Conservation (phyloP, 2,329 filamentous ascomycete species). For the Diplodia mutila region DNA sequence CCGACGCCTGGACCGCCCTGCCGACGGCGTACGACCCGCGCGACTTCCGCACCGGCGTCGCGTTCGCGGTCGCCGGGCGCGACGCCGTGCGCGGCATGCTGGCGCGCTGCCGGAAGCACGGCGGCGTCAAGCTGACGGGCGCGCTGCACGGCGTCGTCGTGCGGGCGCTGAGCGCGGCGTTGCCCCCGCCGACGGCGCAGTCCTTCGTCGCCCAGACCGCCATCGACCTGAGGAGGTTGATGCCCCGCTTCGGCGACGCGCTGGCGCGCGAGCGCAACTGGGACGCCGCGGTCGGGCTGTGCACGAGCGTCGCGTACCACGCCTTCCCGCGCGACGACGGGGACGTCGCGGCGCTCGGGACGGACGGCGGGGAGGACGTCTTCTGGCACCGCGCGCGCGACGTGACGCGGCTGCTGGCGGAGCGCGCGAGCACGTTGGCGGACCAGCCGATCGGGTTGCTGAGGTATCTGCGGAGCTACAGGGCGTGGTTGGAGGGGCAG, state of each 20-base stretch:
- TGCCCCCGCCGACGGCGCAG: conserved; percentile 28
- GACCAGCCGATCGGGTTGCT: conserved; percentile 52
- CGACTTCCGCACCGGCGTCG: conserved; percentile 37
- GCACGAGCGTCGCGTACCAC: conserved; percentile 38
- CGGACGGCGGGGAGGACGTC: conserved; percentile 23
- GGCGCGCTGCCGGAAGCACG: conserved; percentile 34
- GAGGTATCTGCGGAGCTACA: conserved; percentile 46
- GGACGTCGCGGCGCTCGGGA: neutral
- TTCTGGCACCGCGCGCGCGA: conserved; percentile 42
- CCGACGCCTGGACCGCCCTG: conserved; percentile 42
- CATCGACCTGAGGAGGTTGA: conserved; percentile 47
- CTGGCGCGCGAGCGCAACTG: conserved; percentile 31
- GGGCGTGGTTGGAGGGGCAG: conserved; percentile 46
- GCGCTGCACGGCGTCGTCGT: conserved; percentile 47
- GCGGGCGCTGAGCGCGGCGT: conserved; percentile 41
- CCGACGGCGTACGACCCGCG: conserved; percentile 34
- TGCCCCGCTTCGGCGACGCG: conserved; percentile 28
- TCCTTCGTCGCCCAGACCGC: conserved; percentile 45
- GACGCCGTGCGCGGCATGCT: conserved; percentile 36
- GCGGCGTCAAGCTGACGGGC: conserved; percentile 47
- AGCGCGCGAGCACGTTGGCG: conserved; percentile 36
- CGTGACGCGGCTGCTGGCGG: conserved; percentile 40
- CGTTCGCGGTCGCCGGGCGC: conserved; percentile 39
- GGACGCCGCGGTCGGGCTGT: conserved; percentile 38
- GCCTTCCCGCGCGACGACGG: conserved; percentile 27